phyloP scores from a whole-genome alignment of 2,329 filamentous ascomycete genomes.

The Sphaerulina vaccinii region DNA sequence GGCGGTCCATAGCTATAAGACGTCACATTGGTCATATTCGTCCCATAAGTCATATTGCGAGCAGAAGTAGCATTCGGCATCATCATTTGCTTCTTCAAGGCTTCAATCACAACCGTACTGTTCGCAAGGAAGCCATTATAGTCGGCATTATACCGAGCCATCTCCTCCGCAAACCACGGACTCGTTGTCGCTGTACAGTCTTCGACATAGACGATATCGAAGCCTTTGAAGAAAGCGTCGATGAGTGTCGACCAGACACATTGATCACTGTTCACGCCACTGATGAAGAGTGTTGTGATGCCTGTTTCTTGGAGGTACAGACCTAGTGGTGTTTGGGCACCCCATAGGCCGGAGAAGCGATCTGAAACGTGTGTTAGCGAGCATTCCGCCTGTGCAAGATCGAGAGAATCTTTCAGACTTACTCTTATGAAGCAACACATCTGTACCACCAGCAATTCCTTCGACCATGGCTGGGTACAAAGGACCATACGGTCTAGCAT shows the following conservation, averaged over 20 bases:
- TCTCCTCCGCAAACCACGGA: conserved; percentile 34
- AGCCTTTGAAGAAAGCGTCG: conserved; percentile 38
- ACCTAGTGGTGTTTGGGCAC: conserved; percentile 35
- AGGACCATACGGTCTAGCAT: conserved; percentile 35
- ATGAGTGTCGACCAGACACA: conserved; percentile 37
- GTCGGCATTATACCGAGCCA: conserved; percentile 35
- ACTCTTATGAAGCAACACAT: conserved; percentile 36
- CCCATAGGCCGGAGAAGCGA: conserved; percentile 33
- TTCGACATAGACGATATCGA: conserved; percentile 35
- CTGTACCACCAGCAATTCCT: conserved; percentile 30
- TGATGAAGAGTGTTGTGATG: conserved; percentile 37
- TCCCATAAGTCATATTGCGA: not conserved
- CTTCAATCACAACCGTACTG: conserved; percentile 21
- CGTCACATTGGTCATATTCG: not conserved
- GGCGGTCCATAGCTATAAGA: not conserved
- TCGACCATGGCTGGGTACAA: conserved; percentile 31
- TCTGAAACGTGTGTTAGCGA: not conserved
- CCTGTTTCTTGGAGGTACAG: conserved; percentile 36
- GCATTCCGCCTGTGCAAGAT: conserved; percentile 28
- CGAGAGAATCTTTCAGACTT: conserved; percentile 12
- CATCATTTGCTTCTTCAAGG: conserved; percentile 16
- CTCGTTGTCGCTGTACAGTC: conserved; percentile 35
- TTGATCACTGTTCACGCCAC: conserved; percentile 37
- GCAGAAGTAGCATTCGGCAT: not conserved
- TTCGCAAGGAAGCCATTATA: conserved; percentile 24